Evolutionary conservation across 75 land plant species (phyloP), one percentile per base, ranked within the genome.

Genomic region (Isoetes taiwanensis): DNA sequence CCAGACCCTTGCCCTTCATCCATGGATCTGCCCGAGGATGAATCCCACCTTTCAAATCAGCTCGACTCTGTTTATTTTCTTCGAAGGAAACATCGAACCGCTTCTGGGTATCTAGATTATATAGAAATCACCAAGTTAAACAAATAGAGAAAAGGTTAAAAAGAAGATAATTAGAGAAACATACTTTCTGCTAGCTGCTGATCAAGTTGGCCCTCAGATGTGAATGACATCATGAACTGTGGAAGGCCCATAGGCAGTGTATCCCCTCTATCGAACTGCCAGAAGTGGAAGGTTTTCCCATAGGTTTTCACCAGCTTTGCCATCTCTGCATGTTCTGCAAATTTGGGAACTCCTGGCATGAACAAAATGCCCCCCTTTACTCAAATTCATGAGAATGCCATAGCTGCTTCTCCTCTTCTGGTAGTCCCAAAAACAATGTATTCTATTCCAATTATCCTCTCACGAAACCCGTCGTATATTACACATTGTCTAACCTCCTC

Each of bases 301-400:
- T 65, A 65, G 20, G 68, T 65, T 25, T 60, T 65, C 23, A 52
- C 68, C 20, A 65, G 52, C 64, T 65, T 76, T 28, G 67, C 84
- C 56, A 90, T 55, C 32, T 80, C 94, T 27, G 40, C 46, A 34
- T 80, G 60, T 67, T 86, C 64, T 1, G 81, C 61, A 20, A 72
- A 50, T 1, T 72, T 76, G 0, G 93, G 97, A 4, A 90, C 56
- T 1, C 78, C 72, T 0, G 97, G 93, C 68, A 86, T 29, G 78
- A 86, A 86, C 12, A 90, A 72, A 17, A 78, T 53, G 23, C 97
- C 96, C 55, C 97, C 69, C 74, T 83, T 86, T 41, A 90, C 97
- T 90, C 93, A 60, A 75, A 90, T 74, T 80, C 87, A 58, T 90
- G 97, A 1, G 97, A 77, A 67, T 90, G 97, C 93, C 93, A 90